Evolutionary conservation across 371 early-diverging fungal genomes (phyloP).

Genomic region (Actinomortierella wolfii): DNA sequence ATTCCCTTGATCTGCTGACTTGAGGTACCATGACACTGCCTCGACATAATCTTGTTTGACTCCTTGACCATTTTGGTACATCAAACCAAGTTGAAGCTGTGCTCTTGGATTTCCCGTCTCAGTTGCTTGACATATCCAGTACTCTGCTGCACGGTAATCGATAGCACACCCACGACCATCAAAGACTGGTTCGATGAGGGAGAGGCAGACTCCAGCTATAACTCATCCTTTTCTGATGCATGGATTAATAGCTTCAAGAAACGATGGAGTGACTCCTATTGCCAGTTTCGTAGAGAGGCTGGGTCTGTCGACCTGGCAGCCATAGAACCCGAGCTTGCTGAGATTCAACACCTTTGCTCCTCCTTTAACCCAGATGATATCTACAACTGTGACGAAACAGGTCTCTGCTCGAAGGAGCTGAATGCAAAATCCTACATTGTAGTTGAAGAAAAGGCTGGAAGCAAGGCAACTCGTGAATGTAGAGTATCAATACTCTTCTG

Average conservation of each 20-base stretch:
- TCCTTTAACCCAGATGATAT: constrained; percentile 7
- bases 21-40: too few relatives aligned
- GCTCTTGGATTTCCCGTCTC: constrained; percentile 82
- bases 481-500: constrained; percentile 9
- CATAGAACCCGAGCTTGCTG: constrained; percentile 10
- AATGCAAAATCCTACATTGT: constrained; percentile 9
- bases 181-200: too few relatives aligned
- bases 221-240: too few relatives aligned
- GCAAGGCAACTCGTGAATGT: constrained; percentile 8
- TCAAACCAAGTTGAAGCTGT: constrained; percentile 87
- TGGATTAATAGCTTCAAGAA: too few relatives aligned
- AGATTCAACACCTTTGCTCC: constrained; percentile 3
- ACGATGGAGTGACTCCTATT: neutral
- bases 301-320: constrained; percentile 13
- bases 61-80: constrained; percentile 80
- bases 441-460: neutral
- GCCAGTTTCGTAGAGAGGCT: constrained; percentile 14
- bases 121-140: constrained; percentile 78
- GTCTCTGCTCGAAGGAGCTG: constrained; percentile 7
- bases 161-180: too few relatives aligned
- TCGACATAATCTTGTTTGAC: constrained; percentile 56
- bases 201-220: too few relatives aligned
- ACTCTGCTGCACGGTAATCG: constrained; percentile 82
- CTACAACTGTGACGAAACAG: constrained; percentile 11
- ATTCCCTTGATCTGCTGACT: too few relatives aligned